Base-by-base conservation (phyloP, 148 eudicot species). In the Salicornia ramosissima region DNA sequence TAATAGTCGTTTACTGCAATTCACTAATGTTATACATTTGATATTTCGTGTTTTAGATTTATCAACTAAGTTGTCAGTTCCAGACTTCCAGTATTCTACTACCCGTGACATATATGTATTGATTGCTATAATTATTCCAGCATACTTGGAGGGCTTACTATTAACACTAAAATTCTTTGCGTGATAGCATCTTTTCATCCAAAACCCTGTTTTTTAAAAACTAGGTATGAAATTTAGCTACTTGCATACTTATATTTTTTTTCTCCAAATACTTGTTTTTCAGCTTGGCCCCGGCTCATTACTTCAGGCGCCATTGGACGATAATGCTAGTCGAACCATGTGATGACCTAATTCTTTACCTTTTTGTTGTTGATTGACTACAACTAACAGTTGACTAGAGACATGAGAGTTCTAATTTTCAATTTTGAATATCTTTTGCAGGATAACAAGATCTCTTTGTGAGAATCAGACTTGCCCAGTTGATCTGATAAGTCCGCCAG, bases 281-380 rank as follows among this genome's bases (percentile, higher is more conserved):
- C 83, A 90, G 96, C 85, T 90, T 71, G 96, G 96, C 22, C 86
- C 88, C 24, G 96, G 96, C 64, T 79, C 96, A 59, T 77, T 86
- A 73, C 79, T 90, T 80, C 93, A 90, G 82, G 96, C 96, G 49
- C 96, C 96, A 68, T 73, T 88, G 82, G 91, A 88, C 61, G 83
- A 90, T 64, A 87, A 86, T 73, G 80, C 71, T 47, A 90, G 96
- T 80, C 84, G 71, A 83, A 80, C 65, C 81, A 75, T 76, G 96
- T 90, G 79, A 83, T 87, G 80, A 30, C 61, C 49, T 71, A 29
- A 52, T 42, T 52, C 79, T 64, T 52, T 76, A 50, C 67, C 54
- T 19, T 57, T 26, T 50, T 59, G 36, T 57, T 57, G 31, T 60
- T 58, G 63, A 28, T 19, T 21, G 64, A 51, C 57, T 21, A 65